A percentile compares a stretch with the other conserved stretches of the same genome.
phyloP scores from a whole-genome alignment of 2,329 filamentous ascomycete genomes.

The Diaporthe eres region DNA sequence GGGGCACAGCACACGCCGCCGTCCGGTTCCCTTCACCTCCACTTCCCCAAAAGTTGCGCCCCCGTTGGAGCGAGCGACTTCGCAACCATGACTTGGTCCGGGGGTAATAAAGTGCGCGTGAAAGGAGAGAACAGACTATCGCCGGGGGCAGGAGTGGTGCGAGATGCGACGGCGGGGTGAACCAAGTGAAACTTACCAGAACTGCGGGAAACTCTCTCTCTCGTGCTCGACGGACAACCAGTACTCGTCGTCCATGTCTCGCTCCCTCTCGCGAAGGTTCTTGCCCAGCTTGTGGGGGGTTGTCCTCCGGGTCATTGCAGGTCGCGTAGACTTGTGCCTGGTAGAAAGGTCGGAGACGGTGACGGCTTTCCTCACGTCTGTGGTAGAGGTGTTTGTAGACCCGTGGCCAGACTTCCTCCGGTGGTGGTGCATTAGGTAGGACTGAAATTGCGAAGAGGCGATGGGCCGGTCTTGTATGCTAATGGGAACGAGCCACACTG shows the following conservation, averaged over 20 bases:
- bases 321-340: slow-evolving; percentile 60
- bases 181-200: slow-evolving; percentile 65
- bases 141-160: slow-evolving; percentile 42
- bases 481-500: slow-evolving; percentile 35
- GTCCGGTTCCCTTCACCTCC: neutral
- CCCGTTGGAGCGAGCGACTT: neutral
- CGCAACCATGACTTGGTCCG: neutral
- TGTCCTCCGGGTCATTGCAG: slow-evolving; percentile 60
- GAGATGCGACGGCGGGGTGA: slow-evolving; percentile 19
- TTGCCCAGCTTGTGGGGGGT: slow-evolving; percentile 65
- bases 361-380: slow-evolving; percentile 68
- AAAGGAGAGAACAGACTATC: slow-evolving; percentile 1
- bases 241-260: slow-evolving; percentile 63
- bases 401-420: slow-evolving; percentile 70
- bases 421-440: slow-evolving; percentile 66
- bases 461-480: slow-evolving; percentile 25
- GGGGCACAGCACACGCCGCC: slow-evolving; percentile 48
- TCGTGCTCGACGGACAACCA: slow-evolving; percentile 65
- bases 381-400: slow-evolving; percentile 66
- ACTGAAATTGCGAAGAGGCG: slow-evolving; percentile 24
- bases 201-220: slow-evolving; percentile 75
- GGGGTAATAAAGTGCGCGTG: neutral
- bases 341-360: slow-evolving; percentile 59
- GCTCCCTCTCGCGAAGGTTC: slow-evolving; percentile 65
- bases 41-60: neutral